These are phyloP conservation scores for Floccularia luteovirens DNA, from an alignment of 768 basidiomycete genomes.

Conservation along the genomic window DNA sequence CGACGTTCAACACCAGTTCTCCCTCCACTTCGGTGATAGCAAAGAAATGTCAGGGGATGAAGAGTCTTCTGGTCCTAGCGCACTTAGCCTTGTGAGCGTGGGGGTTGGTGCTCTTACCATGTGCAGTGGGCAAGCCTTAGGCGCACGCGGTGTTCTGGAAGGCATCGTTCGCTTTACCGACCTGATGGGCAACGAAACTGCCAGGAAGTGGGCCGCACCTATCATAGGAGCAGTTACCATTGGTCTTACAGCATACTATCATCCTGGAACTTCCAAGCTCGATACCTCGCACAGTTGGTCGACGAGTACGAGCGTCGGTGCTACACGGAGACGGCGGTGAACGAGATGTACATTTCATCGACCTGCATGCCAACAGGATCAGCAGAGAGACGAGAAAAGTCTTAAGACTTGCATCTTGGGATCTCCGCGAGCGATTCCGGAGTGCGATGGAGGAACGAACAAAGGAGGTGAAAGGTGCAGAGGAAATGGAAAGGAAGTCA, in stretches of 20 bases:
- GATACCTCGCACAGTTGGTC: conserved; percentile 85
- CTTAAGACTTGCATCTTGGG: conserved; percentile 84
- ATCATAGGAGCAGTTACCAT: conserved; percentile 70
- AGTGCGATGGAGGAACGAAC: conserved; percentile 72
- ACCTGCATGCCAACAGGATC: conserved; percentile 62
- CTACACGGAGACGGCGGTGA: conserved; percentile 36
- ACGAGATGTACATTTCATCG: conserved; percentile 52
- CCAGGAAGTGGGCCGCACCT: conserved; percentile 85
- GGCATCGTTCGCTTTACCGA: conserved; percentile 70
- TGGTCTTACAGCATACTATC: conserved; percentile 72
- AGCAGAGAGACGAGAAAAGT: conserved; percentile 90
- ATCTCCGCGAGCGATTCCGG: conserved; percentile 76
- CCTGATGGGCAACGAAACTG: conserved; percentile 69
- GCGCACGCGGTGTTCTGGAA: conserved; percentile 71
- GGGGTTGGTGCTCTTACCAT: conserved; percentile 85
- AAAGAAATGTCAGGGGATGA: conserved; percentile 22
- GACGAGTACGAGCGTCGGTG: conserved; percentile 68
- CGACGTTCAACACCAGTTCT: conserved; percentile 78
- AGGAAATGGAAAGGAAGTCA: conserved; percentile 69
- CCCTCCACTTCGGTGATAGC: conserved; percentile 57
- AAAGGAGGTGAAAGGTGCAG: conserved; percentile 69
- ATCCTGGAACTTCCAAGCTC: conserved; percentile 82
- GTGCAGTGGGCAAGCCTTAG: conserved; percentile 78
- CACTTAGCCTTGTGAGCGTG: conserved; percentile 66
- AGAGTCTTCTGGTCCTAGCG: conserved; percentile 42